phyloP scores from a whole-genome alignment of 148 eudicot genomes.

The Fallopia convolvulus region DNA sequence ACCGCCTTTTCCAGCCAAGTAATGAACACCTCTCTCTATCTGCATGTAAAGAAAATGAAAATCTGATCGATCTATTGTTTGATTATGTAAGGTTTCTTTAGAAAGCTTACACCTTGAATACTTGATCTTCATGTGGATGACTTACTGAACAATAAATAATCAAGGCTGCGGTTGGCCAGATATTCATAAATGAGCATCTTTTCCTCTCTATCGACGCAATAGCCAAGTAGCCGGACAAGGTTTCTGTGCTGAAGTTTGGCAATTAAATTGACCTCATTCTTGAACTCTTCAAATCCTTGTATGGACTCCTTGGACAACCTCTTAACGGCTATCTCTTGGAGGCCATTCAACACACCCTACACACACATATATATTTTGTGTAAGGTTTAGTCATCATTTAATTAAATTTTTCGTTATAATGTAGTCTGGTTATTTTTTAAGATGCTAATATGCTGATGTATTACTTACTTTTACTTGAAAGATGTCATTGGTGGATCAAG shows the following conservation, averaged over 20 bases:
- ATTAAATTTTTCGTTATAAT: no score
- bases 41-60: background rate
- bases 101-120: background rate
- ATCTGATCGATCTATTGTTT: no score
- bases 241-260: constrained; percentile 14
- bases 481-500: no score
- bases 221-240: constrained; percentile 12
- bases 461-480: no score
- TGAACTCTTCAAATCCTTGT: constrained; percentile 9
- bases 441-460: no score
- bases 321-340: constrained; percentile 9
- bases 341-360: background rate
- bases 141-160: background rate
- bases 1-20: background rate
- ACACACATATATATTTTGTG: no score
- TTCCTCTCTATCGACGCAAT: background rate
- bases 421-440: no score
- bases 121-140: no score
- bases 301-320: constrained; percentile 7
- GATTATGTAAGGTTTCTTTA: background rate
- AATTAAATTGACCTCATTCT: constrained; percentile 4
- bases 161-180: background rate
- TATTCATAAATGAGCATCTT: constrained; percentile 11
- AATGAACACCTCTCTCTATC: background rate
- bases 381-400: no score